A percentile compares a stretch with the other conserved stretches of the same genome.
Conservation (phyloP, 352 stramenopile species). For the Thraustotheca clavata region DNA sequence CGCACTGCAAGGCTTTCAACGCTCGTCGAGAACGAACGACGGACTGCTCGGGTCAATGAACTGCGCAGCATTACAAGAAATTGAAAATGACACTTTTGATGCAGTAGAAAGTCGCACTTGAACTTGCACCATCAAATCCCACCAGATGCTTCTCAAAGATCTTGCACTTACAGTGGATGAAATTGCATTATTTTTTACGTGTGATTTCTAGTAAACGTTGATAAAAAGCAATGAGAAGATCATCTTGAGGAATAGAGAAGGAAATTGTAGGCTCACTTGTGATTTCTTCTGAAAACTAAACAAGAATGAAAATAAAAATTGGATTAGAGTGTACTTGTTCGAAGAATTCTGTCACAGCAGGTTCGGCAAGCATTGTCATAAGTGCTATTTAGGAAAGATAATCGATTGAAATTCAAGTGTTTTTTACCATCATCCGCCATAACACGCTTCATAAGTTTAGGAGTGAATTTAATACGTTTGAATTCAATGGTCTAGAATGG, state of each 20-base stretch:
- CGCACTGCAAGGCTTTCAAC: conserved; percentile 52
- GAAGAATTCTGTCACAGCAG: conserved; percentile 16
- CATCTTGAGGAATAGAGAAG: not conserved
- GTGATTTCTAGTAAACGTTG: not conserved
- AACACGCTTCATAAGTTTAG: conserved; percentile 13
- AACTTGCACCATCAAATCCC: too few species aligned
- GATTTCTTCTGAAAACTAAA: conserved; percentile 12
- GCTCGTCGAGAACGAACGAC: conserved; percentile 28
- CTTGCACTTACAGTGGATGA: too few species aligned
- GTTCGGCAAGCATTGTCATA: conserved; percentile 15
- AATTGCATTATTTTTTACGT: not conserved
- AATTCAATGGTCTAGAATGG: conserved; percentile 1
- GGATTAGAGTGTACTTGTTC: conserved; percentile 11
- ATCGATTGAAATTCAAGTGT: not conserved
- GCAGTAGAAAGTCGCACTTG: conserved; percentile 5
- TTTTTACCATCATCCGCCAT: conserved; percentile 9
- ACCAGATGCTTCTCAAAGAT: too few species aligned
- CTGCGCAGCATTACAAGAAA: not conserved
- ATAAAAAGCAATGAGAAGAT: conserved; percentile 11
- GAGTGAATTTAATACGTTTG: conserved; percentile 18
- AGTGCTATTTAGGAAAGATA: not conserved
- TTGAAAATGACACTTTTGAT: too few species aligned
- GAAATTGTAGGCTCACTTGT: not conserved
- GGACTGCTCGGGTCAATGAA: not conserved
- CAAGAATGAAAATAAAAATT: not conserved